These are phyloP conservation scores for Ceriops decandra DNA, from an alignment of 345 rosid genomes.

Conservation along the genomic window DNA sequence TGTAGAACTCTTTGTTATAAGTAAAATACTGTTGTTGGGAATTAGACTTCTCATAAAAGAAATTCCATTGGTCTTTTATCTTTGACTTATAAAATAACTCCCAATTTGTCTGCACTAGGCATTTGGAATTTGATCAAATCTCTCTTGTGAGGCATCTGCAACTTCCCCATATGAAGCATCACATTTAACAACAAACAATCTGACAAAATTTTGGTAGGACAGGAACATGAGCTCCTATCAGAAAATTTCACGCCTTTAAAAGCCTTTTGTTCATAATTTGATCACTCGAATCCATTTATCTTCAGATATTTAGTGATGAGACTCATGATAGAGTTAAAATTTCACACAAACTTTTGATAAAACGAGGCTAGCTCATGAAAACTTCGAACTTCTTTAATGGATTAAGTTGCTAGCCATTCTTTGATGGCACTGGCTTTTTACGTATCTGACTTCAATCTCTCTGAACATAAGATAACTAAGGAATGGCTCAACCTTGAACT, in stretches of 20 bases:
- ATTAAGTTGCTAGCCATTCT: background rate
- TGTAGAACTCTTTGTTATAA: too few species aligned
- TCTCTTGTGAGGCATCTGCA: too few species aligned
- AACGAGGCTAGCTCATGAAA: background rate
- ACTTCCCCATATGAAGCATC: background rate
- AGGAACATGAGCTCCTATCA: background rate
- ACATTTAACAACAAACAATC: constrained; percentile 5
- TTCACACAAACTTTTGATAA: background rate
- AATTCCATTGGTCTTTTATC: too few species aligned
- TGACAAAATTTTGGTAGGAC: background rate
- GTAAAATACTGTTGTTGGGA: too few species aligned
- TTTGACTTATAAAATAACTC: too few species aligned
- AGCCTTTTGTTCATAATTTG: background rate
- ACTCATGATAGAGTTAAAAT: constrained; percentile 1
- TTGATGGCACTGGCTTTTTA: too few species aligned
- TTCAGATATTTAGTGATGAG: background rate
- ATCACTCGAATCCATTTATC: background rate
- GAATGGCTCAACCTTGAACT: too few species aligned
- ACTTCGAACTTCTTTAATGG: background rate
- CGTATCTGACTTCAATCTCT: background rate
- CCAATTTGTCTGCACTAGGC: too few species aligned
- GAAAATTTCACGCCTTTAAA: background rate
- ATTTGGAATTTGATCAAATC: too few species aligned
- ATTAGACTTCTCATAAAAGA: too few species aligned
- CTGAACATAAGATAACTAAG: background rate